Evolutionary conservation across 352 stramenopile genomes (phyloP), one percentile per base, ranked within the genome.

Genomic region (Phytophthora brassicae): DNA sequence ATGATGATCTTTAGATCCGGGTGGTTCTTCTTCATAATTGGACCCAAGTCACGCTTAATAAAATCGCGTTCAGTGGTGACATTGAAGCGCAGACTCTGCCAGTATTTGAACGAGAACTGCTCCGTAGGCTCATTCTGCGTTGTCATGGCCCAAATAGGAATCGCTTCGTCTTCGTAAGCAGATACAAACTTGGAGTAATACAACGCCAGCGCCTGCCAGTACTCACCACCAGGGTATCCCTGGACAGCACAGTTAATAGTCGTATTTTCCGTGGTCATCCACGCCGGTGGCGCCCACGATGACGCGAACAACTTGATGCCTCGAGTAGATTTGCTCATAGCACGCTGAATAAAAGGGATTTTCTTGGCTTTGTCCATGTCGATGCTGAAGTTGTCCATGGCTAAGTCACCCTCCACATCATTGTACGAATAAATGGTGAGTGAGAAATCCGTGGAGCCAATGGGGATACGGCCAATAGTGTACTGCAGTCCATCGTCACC

Each of bases 401-500:
- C 76, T 17, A 94, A 73, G 52, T 97, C 89, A n/a, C 74, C 84
- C n/a, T 68, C 73, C 14, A 87, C 68, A 17, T 89, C 63, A 59
- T 94, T 90, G 72, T 96, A 96, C 68, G 74, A 94, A 72, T 97
- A 97, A 59, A 89, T 78, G 13, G 65, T 79, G 53, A 82, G 58
- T 44, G 88, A 97, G 62, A 97, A 97, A 60, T 97, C 89, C 49
- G 74, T 88, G 16, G 82, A 92, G 31, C 70, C 86, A 59, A 97
- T 96, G 23, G 85, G 89, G 31, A 97, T 75, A 29, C 90, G 80
- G 0, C 79, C 90, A 5, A 97, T 42, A 44, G 73, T 89, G 72
- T 97, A 97, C 68, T 90, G 77, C 19, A 96, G 64, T 5, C 89
- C 90, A 7, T 61, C 66, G n/a, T 88, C 68, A 24, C 66, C 77